Evolutionary conservation across 768 basidiomycete genomes (phyloP).

Genomic region (Tephrocybe rancida): DNA sequence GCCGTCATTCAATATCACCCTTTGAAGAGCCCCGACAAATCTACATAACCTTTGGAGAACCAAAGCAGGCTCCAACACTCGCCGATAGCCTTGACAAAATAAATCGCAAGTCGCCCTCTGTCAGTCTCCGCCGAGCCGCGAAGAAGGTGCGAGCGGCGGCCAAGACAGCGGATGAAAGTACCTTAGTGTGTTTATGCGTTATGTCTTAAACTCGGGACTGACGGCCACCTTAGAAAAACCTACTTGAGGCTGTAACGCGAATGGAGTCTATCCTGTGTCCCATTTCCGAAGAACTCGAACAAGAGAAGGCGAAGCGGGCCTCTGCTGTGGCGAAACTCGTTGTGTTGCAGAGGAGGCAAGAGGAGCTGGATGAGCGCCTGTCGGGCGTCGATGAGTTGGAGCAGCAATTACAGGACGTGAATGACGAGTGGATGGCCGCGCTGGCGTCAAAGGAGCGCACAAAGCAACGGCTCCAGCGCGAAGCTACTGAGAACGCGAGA

Average conservation of each 20-base stretch:
- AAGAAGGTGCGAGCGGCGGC: slow-evolving; percentile 10
- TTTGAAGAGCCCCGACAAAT: slow-evolving; percentile 9
- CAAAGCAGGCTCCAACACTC: not conserved
- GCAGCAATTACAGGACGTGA: not conserved
- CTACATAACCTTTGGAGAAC: slow-evolving; percentile 12
- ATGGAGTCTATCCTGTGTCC: not conserved
- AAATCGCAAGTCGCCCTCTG: not conserved
- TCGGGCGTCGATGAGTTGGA: not conserved
- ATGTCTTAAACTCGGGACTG: not conserved
- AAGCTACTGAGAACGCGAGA: slow-evolving; percentile 2
- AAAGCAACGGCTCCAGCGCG: not conserved
- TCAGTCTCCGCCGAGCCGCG: slow-evolving; percentile 11
- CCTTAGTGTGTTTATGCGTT: not conserved
- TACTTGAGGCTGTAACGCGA: slow-evolving; percentile 2
- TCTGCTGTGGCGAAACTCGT: not conserved
- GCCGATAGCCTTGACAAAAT: slow-evolving; percentile 6
- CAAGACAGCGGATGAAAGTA: not conserved
- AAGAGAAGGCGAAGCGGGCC: slow-evolving; percentile 5
- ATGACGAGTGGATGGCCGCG: not conserved
- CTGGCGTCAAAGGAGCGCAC: not conserved
- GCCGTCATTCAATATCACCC: slow-evolving; percentile 6
- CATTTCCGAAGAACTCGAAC: slow-evolving; percentile 2
- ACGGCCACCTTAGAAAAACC: not conserved
- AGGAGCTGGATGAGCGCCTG: not conserved
- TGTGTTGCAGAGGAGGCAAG: not conserved